Conservation (phyloP, 2,329 filamentous ascomycete genomes). For the Fusarium dimerum region DNA sequence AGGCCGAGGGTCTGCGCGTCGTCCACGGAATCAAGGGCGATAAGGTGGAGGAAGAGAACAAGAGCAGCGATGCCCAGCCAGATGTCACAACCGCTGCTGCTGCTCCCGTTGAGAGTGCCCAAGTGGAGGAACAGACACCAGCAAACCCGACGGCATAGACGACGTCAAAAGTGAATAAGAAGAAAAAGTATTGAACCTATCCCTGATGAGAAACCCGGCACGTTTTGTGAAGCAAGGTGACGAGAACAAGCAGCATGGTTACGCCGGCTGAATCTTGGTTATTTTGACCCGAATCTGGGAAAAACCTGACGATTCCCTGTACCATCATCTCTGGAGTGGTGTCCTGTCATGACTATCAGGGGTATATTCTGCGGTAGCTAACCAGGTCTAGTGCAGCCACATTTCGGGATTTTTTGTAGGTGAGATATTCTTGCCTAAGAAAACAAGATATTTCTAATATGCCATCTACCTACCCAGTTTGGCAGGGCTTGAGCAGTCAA, state of each 20-base stretch:
- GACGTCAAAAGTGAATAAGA: conserved; percentile 8
- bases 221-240: background rate
- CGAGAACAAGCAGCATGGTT: background rate
- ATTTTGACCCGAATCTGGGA: background rate
- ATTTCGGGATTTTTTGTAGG: too few species aligned
- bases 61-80: conserved; percentile 11
- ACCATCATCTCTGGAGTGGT: background rate
- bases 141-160: conserved; percentile 13
- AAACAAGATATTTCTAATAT: background rate
- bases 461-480: too few species aligned
- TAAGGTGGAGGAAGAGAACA: conserved; percentile 16
- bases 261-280: background rate
- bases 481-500: too few species aligned
- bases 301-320: background rate
- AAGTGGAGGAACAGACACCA: conserved; percentile 12
- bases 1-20: conserved; percentile 47
- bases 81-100: conserved; percentile 8
- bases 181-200: conserved; percentile 20
- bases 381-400: too few species aligned
- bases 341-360: background rate
- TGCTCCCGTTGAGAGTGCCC: conserved; percentile 9
- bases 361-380: too few species aligned
- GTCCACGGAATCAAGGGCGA: conserved; percentile 47
- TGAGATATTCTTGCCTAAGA: too few species aligned
- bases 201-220: background rate